Conservation (phyloP, 2,329 filamentous ascomycete species). For the Cucurbitaria berberidis region DNA sequence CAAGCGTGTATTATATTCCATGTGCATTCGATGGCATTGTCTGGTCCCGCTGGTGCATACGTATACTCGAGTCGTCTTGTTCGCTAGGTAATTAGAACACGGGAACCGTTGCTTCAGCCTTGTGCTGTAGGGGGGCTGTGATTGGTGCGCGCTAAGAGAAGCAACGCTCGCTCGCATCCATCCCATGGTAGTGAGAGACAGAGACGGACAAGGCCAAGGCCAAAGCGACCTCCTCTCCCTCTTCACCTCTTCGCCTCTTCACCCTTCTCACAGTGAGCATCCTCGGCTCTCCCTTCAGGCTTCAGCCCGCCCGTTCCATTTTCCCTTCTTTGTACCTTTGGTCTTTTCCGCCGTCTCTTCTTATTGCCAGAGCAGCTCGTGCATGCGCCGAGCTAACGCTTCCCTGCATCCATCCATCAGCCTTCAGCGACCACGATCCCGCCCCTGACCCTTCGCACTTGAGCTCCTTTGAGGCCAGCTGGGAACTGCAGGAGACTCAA, state of each 20-base stretch:
- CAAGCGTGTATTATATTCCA: too few species aligned
- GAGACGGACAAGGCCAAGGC: slow-evolving; percentile 3
- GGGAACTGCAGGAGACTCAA: slow-evolving; percentile 38
- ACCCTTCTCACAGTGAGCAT: slow-evolving; percentile 15
- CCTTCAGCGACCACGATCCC: slow-evolving; percentile 9
- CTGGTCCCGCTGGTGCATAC: neutral
- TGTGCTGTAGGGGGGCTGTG: slow-evolving; percentile 20
- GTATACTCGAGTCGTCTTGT: neutral
- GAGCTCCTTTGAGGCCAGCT: slow-evolving; percentile 42
- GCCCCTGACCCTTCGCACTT: slow-evolving; percentile 26
- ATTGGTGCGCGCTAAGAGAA: slow-evolving; percentile 23
- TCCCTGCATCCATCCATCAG: slow-evolving; percentile 22
- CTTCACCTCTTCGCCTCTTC: slow-evolving; percentile 12
- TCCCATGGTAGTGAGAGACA: too few species aligned
- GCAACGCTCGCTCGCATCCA: slow-evolving; percentile 8
- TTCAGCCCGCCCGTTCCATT: slow-evolving; percentile 9
- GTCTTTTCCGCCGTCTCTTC: slow-evolving; percentile 30
- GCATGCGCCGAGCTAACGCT: slow-evolving; percentile 15
- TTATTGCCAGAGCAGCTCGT: slow-evolving; percentile 18
- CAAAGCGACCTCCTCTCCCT: too few species aligned
- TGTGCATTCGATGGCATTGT: neutral
- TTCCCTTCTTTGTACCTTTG: slow-evolving; percentile 31
- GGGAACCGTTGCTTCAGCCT: slow-evolving; percentile 22
- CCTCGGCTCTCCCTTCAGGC: slow-evolving; percentile 7
- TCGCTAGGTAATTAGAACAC: slow-evolving; percentile 11